Evolutionary conservation across 2,329 filamentous ascomycete species (phyloP), one percentile per base, ranked within the genome.

Genomic region (Stemphylium lycopersici): DNA sequence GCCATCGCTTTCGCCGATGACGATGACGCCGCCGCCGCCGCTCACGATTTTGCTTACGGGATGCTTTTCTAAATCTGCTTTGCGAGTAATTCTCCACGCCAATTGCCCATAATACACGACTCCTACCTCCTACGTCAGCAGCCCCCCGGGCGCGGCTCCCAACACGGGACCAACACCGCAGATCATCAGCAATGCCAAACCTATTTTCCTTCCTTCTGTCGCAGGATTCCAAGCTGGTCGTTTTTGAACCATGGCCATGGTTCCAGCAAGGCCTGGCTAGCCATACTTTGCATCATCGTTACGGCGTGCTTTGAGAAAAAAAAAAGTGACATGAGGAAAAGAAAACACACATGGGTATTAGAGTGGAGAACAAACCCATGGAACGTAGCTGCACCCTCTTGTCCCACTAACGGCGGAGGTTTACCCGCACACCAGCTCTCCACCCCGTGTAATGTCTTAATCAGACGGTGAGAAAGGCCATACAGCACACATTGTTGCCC

Each of bases 401-500:
- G 39, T 50, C 54, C 54, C 50, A 34, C 49, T 42, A 48, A 58
- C 51, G 26, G 46, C 46, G 33, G 32, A 40, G 34, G 39, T 54
- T 26, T 44, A 43, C 46, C 51, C 46, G 51, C 51, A 12, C 37
- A 39, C 33, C 32, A 50, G 45, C 45, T 54, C 51, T 36, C 51
- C 51, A 50, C 42, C 22, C 34, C 46, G 13, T 22, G 22, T 20
- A 37, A 39, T 42, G 39, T 43, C 24, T 43, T 34, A 41, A 65
- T 64, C 65, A 68, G 66, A 70, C 67, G 65, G 63, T 70, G 65
- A 68, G 55, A 52, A 10, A 36, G 26, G 2, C 26, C 26, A 29
- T 29, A 8, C 26, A 29, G 26, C 10, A 11, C 26, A 29, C 26
- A 2, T 11, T 8, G 26, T 11, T 29, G 26, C 26, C 26, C 26